Evolutionary conservation across 73 alveolate genomes (phyloP), one percentile per base, ranked within the genome.

Genomic region (Urostyla sp.): DNA sequence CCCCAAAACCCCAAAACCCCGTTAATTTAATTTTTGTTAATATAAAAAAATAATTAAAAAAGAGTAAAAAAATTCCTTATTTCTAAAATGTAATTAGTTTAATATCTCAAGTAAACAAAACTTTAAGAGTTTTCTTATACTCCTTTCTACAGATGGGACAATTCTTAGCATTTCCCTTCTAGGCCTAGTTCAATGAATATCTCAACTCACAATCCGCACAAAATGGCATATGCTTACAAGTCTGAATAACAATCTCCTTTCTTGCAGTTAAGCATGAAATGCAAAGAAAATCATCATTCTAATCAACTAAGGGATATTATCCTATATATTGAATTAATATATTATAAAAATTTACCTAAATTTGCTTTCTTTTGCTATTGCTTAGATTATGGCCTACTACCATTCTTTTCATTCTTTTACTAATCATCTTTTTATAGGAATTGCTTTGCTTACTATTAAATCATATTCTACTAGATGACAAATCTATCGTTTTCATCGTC

Each of bases 141-240:
- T 73, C 85, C 27, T 73, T 73, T 23, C 85, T 50, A 38, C 85
- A 73, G 31, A 73, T 73, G 10, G 85, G 85, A 60, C 85, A 73
- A 10, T 49, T 59, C 38, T 27, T 49, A 11, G 10, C 15, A 26
- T 49, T 16, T 32, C 21, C 21, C 18, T 49, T 13, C 2, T 34
- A 36, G 4, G 51, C 36, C 32, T 51, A 8, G 21, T 34, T 73
- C 31, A 46, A 20, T 18, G 31, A 52, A 18, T 16, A 73, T 44
- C 53, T 49, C 1, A 2, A 5, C 31, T 73, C 85, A 31, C 85
- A 73, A 10, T 18, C 34, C 48, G 32, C 32, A 49, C 85, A 73
- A 61, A 44, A 73, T 1, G 40, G 75, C 34, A 73, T 28, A 32
- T 73, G 85, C 51, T 34, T 55, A 74, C 85, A 73, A 24, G 75